Evolutionary conservation across 2,329 filamentous ascomycete species (phyloP), one percentile per base, ranked within the genome.

Genomic region (Blastomyces parvus): DNA sequence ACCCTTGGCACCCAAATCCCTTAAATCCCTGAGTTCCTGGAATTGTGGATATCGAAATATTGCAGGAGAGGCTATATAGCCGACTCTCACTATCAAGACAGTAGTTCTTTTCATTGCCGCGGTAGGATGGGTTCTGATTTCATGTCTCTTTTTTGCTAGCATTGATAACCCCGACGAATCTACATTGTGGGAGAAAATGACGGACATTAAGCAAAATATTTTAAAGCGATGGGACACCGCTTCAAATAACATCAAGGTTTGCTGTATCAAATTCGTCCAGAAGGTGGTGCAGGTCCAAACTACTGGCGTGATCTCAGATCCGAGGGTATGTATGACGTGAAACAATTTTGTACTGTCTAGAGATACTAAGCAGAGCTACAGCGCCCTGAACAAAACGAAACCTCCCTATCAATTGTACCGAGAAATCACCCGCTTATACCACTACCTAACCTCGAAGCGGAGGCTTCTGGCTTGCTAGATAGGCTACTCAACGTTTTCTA

Each of bases 241-340:
- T 22, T 79, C 85, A 17, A 83, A 88, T 14, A 88, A 90, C 2
- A 85, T 97, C 66, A 88, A 88, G 70, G 88, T 97, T 74, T 96
- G 91, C 81, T 97, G 94, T 79, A 88, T 97, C 82, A 99, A 99
- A 77, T 99, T 99, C 75, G 88, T 91, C 46, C 93, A 99, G 78
- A 87, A 90, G 67, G 90, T 97, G 55, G 89, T 99, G 55, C 84
- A 97, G 68, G 90, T 91, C 22, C 93, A 99, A 76, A 97, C 91
- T 13, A 86, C 88, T n/a, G 90, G 90, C 57, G 79, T 88, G 64
- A 89, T 90, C 68, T 82, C 86, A 63, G 93, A 97, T 73, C 88
- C 89, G 69, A 86, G 90, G 80, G 90, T 96, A 84, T 75, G 84
- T 80, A 55, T 56, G 22, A 9, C 38, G 42, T 27, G 55, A 25